Conservation (phyloP, 1,284 basidiomycete species). For the Moniliella sp. region DNA sequence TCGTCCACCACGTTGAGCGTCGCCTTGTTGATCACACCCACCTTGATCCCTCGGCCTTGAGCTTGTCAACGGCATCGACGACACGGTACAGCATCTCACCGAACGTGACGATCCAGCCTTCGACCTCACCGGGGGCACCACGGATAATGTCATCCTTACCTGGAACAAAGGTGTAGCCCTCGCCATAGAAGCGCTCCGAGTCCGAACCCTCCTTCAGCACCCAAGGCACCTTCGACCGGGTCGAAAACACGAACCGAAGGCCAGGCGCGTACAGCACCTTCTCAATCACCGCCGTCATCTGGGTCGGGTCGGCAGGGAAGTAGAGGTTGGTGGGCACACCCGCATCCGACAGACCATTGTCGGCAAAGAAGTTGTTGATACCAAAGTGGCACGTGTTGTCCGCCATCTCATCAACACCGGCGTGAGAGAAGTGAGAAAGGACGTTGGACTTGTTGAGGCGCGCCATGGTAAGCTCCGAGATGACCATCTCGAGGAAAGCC, state of each 20-base stretch:
- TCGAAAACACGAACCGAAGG: constrained; percentile 60
- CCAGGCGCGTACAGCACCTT: constrained; percentile 59
- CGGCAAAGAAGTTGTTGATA: constrained; percentile 59
- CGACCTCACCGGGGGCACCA: constrained; percentile 48
- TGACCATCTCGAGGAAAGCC: constrained; percentile 65
- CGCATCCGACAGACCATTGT: constrained; percentile 57
- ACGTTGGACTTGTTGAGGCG: constrained; percentile 44
- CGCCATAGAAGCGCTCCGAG: constrained; percentile 47
- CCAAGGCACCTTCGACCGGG: constrained; percentile 62
- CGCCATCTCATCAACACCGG: constrained; percentile 52
- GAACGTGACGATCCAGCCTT: constrained; percentile 47
- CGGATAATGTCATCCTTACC: constrained; percentile 56
- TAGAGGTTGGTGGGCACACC: constrained; percentile 51
- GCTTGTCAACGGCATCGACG: constrained; percentile 54
- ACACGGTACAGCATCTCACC: constrained; percentile 55
- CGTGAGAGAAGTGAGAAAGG: constrained; percentile 64
- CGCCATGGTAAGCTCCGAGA: constrained; percentile 73
- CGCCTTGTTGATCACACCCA: constrained; percentile 62
- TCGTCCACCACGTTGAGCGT: constrained; percentile 57
- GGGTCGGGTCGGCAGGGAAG: constrained; percentile 58
- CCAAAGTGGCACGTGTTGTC: constrained; percentile 47
- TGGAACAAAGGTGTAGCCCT: constrained; percentile 52
- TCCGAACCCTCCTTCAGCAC: constrained; percentile 54
- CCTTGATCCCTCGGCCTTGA: constrained; percentile 50
- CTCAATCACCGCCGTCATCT: constrained; percentile 55